Base-by-base conservation (phyloP, 768 basidiomycete genomes). In the Lactifluus echinatus region DNA sequence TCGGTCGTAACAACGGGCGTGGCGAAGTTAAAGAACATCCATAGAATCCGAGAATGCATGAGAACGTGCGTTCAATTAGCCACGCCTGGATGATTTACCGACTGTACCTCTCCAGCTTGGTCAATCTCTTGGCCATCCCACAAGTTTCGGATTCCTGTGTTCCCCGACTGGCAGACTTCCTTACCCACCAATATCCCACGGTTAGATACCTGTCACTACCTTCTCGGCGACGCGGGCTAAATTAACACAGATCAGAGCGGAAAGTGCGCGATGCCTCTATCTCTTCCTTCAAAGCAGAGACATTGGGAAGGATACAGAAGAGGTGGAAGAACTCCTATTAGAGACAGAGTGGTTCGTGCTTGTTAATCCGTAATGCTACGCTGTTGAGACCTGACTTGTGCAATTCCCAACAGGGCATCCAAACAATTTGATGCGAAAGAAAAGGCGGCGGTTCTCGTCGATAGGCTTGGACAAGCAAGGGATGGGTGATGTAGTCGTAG, bases 341-440 rank as follows among this genome's bases (percentile, higher is more conserved):
- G 87, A 93, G 68, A 91, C 90, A 23, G 85, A 87, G 69, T 93
- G 90, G 90, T 90, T 33, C n/a, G 60, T 53, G 90, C 89, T 33
- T n/a, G 60, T 53, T 47, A 26, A 45, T 50, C 17, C 8, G 26
- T 21, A n/a, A 36, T 21, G 7, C 29, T 34, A 8, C 21, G 29
- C 1, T 29, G 2, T 19, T 11, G 19, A 39, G 8, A 42, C 2
- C 49, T 60, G 24, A 54, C 43, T 15, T 8, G 1, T 2, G 14
- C 10, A 26, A 46, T 26, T 7, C n/a, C 31, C 23, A 8, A 42
- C 33, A 62, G 63, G 57, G 57, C 61, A 43, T 60, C 58, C 31
- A 17, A 33, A 19, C 40, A 53, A 23, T 39, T 47, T 2, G 47
- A 56, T 28, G 19, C 46, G 56, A 60, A 56, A 55, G 50, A 65